Conservation (phyloP, 768 basidiomycete species). For the Macrocybe gigantea region DNA sequence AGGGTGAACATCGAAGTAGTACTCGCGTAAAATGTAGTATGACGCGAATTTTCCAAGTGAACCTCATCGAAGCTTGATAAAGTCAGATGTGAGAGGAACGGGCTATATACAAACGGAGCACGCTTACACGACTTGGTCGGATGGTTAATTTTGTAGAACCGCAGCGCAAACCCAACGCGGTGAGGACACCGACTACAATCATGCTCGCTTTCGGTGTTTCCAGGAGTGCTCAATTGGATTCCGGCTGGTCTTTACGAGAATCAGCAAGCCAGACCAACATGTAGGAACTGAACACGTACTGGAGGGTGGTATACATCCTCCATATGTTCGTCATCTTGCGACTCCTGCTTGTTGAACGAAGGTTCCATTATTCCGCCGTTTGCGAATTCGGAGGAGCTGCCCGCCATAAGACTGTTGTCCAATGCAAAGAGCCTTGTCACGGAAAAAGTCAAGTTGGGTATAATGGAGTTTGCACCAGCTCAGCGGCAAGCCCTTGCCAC, state of each 20-base stretch:
- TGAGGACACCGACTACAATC: conserved; percentile 56
- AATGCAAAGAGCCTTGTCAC: not conserved
- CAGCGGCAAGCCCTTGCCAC: too few relatives aligned
- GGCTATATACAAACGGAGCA: not conserved
- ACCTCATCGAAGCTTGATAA: conserved; percentile 86
- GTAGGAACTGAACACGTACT: conserved; percentile 24
- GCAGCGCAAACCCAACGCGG: conserved; percentile 70
- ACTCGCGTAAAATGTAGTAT: conserved; percentile 87
- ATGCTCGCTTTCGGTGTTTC: conserved; percentile 59
- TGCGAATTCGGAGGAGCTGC: conserved; percentile 7
- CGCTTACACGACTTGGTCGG: conserved; percentile 90
- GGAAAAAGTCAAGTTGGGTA: conserved; percentile 3
- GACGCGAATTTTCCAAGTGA: conserved; percentile 98
- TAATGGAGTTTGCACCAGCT: too few relatives aligned
- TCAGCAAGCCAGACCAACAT: conserved; percentile 2
- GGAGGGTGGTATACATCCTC: conserved; percentile 43
- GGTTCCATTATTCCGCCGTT: conserved; percentile 3
- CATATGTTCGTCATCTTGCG: conserved; percentile 48
- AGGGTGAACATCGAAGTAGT: conserved; percentile 99
- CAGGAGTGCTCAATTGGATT: conserved; percentile 56
- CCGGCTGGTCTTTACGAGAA: conserved; percentile 39
- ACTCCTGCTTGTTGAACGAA: conserved; percentile 21
- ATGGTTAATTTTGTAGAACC: conserved; percentile 92
- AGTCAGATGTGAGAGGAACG: not conserved
- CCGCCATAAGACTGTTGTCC: conserved; percentile 9